These are phyloP conservation scores for Limtongia smithiae DNA, from an alignment of 805 yeast species.

Conservation along the genomic window DNA sequence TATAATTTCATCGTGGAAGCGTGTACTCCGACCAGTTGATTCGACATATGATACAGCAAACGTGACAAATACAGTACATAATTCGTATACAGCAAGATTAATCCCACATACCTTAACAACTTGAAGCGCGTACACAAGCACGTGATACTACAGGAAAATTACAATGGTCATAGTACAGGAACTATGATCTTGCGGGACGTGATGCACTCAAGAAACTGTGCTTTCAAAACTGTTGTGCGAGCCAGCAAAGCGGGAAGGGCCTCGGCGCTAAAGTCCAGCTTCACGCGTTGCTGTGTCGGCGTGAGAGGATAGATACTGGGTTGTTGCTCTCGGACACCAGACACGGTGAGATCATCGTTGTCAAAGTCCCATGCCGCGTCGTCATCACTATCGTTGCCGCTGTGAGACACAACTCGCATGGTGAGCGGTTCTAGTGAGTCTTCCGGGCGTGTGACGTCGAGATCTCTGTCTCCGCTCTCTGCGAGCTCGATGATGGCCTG, in stretches of 20 bases:
- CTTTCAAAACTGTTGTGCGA: conserved; percentile 2
- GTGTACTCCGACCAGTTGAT: no score
- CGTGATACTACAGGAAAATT: no score
- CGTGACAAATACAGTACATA: no score
- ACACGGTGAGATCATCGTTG: not conserved
- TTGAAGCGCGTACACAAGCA: no score
- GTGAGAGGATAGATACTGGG: not conserved
- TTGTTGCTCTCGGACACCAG: not conserved
- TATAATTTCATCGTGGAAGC: no score
- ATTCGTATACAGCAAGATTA: no score
- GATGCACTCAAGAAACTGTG: not conserved
- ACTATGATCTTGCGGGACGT: no score
- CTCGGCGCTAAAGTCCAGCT: conserved; percentile 20
- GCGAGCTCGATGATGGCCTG: conserved; percentile 22
- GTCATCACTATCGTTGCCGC: conserved; percentile 1
- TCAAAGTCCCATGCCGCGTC: conserved; percentile 12
- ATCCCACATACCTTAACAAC: no score
- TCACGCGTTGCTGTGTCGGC: not conserved
- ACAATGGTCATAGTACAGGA: no score
- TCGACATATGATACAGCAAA: no score
- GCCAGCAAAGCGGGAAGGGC: conserved; percentile 21
- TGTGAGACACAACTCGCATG: not conserved
- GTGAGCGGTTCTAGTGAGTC: not conserved
- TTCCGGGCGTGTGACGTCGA: not conserved
- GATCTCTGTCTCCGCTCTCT: conserved; percentile 8